These are phyloP conservation scores for Colletotrichum horii DNA, from an alignment of 2,329 filamentous ascomycete genomes.

Conservation along the genomic window DNA sequence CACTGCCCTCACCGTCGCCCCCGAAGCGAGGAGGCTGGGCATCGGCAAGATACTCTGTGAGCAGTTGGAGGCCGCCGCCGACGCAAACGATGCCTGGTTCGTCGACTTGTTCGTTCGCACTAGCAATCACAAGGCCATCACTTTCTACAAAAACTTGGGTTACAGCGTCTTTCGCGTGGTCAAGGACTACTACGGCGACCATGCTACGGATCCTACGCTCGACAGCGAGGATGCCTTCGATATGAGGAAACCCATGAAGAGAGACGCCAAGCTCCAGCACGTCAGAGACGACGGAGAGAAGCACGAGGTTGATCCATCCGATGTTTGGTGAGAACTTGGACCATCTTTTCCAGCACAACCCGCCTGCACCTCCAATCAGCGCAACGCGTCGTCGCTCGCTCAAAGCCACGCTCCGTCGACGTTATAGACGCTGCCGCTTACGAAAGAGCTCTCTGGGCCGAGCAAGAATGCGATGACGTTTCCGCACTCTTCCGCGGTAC, in stretches of 20 bases:
- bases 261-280: constrained; percentile 78
- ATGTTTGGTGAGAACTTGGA: constrained; percentile 73
- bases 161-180: constrained; percentile 91
- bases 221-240: constrained; percentile 88
- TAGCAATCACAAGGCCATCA: constrained; percentile 86
- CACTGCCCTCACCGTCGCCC: constrained; percentile 91
- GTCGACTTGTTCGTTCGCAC: constrained; percentile 92
- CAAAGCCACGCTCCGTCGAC: constrained; percentile 51
- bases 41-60: constrained; percentile 85
- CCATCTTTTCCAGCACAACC: background rate
- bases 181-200: constrained; percentile 91
- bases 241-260: constrained; percentile 90
- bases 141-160: constrained; percentile 88
- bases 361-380: background rate
- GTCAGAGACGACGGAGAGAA: constrained; percentile 82
- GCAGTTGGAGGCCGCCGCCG: constrained; percentile 81
- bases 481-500: constrained; percentile 52
- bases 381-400: constrained; percentile 1
- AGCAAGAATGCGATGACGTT: constrained; percentile 53
- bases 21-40: constrained; percentile 82
- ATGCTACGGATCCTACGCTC: constrained; percentile 67
- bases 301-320: constrained; percentile 77
- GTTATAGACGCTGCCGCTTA: constrained; percentile 50
- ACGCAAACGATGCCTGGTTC: constrained; percentile 89
- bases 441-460: constrained; percentile 50